Conservation (phyloP, 2,329 filamentous ascomycete species). For the Elsinoe australis region DNA sequence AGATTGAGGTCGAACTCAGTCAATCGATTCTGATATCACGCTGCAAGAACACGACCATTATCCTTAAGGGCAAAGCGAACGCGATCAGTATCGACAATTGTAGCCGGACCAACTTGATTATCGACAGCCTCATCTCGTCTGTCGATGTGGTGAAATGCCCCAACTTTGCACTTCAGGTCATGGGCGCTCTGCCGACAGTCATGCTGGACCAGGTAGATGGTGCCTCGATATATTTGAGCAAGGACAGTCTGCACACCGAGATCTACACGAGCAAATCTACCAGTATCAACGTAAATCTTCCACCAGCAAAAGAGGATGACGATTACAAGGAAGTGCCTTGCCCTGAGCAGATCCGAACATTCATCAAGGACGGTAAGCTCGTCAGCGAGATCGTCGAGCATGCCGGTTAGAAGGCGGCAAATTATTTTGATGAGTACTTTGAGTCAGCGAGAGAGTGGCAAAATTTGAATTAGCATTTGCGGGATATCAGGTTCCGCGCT, state of each 20-base stretch:
- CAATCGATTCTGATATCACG: constrained; percentile 89
- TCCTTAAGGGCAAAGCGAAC: constrained; percentile 88
- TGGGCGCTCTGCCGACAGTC: constrained; percentile 77
- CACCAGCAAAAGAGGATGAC: constrained; percentile 58
- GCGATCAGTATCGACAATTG: constrained; percentile 95
- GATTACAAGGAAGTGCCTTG: constrained; percentile 84
- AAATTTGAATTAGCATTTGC: constrained; percentile 7
- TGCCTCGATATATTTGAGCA: constrained; percentile 76
- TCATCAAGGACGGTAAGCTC: constrained; percentile 66
- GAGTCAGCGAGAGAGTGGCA: neutral
- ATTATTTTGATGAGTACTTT: neutral
- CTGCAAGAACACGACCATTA: constrained; percentile 84
- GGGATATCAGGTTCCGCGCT: constrained; percentile 1
- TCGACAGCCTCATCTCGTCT: constrained; percentile 82
- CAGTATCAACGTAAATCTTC: constrained; percentile 79
- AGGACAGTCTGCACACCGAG: constrained; percentile 68
- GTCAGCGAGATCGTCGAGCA: constrained; percentile 95
- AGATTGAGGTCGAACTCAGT: constrained; percentile 71
- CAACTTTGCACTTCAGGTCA: constrained; percentile 78
- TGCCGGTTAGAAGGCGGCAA: constrained; percentile 53
- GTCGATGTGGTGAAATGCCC: constrained; percentile 93
- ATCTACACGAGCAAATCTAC: constrained; percentile 85
- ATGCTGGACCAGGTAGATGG: constrained; percentile 90
- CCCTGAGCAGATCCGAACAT: constrained; percentile 83
- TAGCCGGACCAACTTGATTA: constrained; percentile 69